Percentiles rank a stretch among this genome's conserved stretches.
These are phyloP conservation scores for Cyclotella sp. DNA, from an alignment of 108 stramenopile species.

Conservation along the genomic window DNA sequence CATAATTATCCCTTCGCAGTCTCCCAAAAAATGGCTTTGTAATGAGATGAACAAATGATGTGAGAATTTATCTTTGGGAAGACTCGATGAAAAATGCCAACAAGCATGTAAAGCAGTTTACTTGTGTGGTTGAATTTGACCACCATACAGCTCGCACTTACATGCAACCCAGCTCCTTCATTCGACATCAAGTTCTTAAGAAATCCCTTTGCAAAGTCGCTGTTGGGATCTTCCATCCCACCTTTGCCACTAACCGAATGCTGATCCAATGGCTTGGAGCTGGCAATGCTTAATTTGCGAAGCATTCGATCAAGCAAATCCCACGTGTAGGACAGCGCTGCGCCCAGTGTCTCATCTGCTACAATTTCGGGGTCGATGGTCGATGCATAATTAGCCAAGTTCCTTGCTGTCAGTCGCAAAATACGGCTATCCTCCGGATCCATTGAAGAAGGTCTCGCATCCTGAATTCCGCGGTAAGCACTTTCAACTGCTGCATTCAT, in stretches of 20 bases:
- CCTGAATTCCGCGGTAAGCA: conserved; percentile 78
- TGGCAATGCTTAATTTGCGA: conserved; percentile 77
- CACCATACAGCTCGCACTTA: background rate
- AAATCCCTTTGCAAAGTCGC: conserved; percentile 76
- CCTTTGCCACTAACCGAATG: conserved; percentile 52
- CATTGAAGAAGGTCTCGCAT: conserved; percentile 79
- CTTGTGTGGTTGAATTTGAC: too few species aligned
- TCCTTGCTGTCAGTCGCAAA: conserved; percentile 83
- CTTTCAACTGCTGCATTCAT: conserved; percentile 91
- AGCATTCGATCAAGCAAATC: conserved; percentile 82
- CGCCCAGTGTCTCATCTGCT: conserved; percentile 72
- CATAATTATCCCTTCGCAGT: conserved; percentile 91
- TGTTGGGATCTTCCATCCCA: conserved; percentile 55
- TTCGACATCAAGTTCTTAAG: conserved; percentile 68
- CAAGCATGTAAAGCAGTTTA: too few species aligned
- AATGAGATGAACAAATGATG: background rate
- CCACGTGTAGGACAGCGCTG: conserved; percentile 79
- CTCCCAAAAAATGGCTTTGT: conserved; percentile 87
- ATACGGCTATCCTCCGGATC: conserved; percentile 91
- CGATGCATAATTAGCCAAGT: conserved; percentile 85
- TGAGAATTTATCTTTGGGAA: background rate
- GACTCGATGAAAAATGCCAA: too few species aligned
- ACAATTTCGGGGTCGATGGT: conserved; percentile 72
- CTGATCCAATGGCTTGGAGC: conserved; percentile 84
- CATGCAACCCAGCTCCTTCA: conserved; percentile 81